Conservation (phyloP, 306 rosid species). For the Dryas drummondii region DNA sequence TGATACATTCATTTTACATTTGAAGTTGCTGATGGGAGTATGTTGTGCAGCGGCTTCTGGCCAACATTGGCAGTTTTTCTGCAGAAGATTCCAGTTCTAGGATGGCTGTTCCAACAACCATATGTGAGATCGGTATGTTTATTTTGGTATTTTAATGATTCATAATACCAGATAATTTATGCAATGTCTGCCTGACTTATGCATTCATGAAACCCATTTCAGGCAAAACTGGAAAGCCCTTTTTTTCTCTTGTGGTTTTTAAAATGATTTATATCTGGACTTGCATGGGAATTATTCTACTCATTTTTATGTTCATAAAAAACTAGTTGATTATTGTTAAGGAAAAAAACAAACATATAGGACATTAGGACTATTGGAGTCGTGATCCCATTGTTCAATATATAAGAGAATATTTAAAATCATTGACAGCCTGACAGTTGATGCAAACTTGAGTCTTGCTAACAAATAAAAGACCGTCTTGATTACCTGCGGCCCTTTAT, state of each 20-base stretch:
- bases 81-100: slow-evolving; percentile 92
- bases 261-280: neutral
- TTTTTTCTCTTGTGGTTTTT: neutral
- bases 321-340: neutral
- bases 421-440: neutral
- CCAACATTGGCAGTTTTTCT: slow-evolving; percentile 92
- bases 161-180: neutral
- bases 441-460: neutral
- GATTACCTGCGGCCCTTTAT: neutral
- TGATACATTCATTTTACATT: slow-evolving; percentile 5
- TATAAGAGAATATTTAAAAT: neutral
- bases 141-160: neutral
- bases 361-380: no score
- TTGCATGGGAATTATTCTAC: neutral
- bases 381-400: neutral
- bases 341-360: neutral
- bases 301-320: neutral
- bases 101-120: slow-evolving; percentile 93
- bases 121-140: slow-evolving; percentile 74
- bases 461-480: neutral
- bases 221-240: neutral
- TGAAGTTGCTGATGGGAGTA: slow-evolving; percentile 38
- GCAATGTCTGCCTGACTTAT: neutral
- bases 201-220: neutral
- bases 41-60: slow-evolving; percentile 91